These are phyloP conservation scores for Coemansia sp. DNA, from an alignment of 192 early-diverging fungal species.

Conservation along the genomic window DNA sequence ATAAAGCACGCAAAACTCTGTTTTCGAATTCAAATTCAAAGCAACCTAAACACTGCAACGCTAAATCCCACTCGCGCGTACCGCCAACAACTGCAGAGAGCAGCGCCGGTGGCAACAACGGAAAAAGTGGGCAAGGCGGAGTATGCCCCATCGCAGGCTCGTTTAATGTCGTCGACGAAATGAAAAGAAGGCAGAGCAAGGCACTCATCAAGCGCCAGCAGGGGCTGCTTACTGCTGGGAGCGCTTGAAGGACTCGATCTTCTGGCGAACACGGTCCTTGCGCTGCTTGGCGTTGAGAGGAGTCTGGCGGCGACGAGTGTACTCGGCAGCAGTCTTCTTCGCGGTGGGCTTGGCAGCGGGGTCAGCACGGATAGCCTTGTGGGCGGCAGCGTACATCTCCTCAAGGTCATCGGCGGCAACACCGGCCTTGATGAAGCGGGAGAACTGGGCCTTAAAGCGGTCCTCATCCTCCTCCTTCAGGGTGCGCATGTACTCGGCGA, in stretches of 20 bases:
- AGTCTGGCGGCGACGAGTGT: constrained; percentile 63
- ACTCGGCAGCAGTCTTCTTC: constrained; percentile 73
- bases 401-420: constrained; percentile 88
- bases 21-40: constrained; percentile 12
- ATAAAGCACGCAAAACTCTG: constrained; percentile 10
- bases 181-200: not conserved
- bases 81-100: not conserved
- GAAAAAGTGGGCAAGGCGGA: constrained; percentile 29
- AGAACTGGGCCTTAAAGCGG: constrained; percentile 93
- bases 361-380: constrained; percentile 92
- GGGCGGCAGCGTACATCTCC: constrained; percentile 90
- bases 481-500: constrained; percentile 96
- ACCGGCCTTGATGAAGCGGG: constrained; percentile 86
- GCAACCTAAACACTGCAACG: constrained; percentile 50
- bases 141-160: constrained; percentile 53
- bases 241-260: constrained; percentile 74
- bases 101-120: not conserved
- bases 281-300: constrained; percentile 90
- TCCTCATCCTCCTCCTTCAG: constrained; percentile 99
- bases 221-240: constrained; percentile 20
- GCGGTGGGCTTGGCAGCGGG: constrained; percentile 69
- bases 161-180: constrained; percentile 31
- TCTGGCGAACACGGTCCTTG: constrained; percentile 84
- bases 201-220: not conserved
- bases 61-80: constrained; percentile 1